phyloP scores from a whole-genome alignment of 495 filamentous ascomycete genomes.

The Pyrenula massariospora region DNA sequence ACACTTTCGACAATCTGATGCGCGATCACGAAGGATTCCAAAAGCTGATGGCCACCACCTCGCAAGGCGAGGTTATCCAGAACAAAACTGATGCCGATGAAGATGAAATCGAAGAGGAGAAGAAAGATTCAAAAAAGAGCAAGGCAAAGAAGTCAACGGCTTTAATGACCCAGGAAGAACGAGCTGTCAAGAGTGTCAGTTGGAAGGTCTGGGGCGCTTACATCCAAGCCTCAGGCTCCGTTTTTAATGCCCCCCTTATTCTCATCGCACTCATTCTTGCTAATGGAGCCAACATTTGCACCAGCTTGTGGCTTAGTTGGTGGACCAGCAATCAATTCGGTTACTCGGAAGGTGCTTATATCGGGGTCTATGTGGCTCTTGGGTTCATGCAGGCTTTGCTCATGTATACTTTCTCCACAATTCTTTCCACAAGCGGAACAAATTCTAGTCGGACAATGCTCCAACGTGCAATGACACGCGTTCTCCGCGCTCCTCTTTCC shows the following conservation, averaged over 20 bases:
- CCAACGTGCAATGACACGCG: conserved; percentile 64
- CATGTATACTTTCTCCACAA: conserved; percentile 68
- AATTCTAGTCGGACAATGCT: conserved; percentile 73
- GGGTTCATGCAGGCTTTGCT: conserved; percentile 59
- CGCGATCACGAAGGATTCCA: conserved; percentile 59
- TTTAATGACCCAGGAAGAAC: conserved; percentile 88
- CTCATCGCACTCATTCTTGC: conserved; percentile 54
- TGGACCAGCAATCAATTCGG: conserved; percentile 69
- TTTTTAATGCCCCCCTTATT: conserved; percentile 56
- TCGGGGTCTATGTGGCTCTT: conserved; percentile 75
- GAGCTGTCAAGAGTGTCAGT: conserved; percentile 66
- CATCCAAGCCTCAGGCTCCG: conserved; percentile 62
- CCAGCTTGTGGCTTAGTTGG: conserved; percentile 83
- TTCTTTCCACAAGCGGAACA: conserved; percentile 52
- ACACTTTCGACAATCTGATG: conserved; percentile 83
- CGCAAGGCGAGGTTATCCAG: conserved; percentile 54
- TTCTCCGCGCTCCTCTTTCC: conserved; percentile 83
- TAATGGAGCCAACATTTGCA: conserved; percentile 75
- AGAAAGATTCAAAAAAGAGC: conserved; percentile 42
- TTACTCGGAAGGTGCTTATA: conserved; percentile 54
- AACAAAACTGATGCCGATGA: conserved; percentile 27
- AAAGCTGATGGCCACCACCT: conserved; percentile 71
- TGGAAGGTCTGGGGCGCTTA: conserved; percentile 79
- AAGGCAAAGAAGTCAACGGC: conserved; percentile 44
- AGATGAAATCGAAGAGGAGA: conserved; percentile 37